A percentile compares a stretch with the other conserved stretches of the same genome.
Evolutionary conservation across 2,329 filamentous ascomycete species (phyloP).

Genomic region (Ophiostoma australiae): DNA sequence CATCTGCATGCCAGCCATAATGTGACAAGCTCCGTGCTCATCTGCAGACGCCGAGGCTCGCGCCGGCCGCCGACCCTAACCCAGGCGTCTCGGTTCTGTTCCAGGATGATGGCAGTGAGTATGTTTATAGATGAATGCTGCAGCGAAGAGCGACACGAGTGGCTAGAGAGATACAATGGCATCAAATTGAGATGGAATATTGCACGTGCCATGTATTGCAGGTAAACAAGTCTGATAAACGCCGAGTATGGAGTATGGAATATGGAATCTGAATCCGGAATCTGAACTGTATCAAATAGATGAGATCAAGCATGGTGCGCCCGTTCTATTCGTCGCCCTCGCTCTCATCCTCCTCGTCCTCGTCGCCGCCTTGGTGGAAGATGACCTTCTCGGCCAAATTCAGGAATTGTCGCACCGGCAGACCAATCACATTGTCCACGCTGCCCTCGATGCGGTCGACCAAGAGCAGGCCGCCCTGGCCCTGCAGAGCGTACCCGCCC

Average conservation of each 20-base stretch:
- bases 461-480: conserved; percentile 76
- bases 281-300: too few species aligned
- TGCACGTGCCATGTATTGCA: not conserved
- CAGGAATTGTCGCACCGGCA: conserved; percentile 75
- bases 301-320: not conserved
- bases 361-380: conserved; percentile 57
- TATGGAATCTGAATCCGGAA: not conserved
- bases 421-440: conserved; percentile 89
- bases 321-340: not conserved
- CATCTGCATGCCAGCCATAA: not conserved
- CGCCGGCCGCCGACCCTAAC: not conserved
- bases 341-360: conserved; percentile 30
- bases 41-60: conserved; percentile 9
- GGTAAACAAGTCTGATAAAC: not conserved
- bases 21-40: conserved; percentile 7
- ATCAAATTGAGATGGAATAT: not conserved
- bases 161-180: not conserved
- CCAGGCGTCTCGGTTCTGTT: not conserved
- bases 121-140: too few species aligned
- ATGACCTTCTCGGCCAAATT: conserved; percentile 85
- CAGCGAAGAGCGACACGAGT: not conserved
- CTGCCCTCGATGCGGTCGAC: conserved; percentile 85
- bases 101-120: not conserved
- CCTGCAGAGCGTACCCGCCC: conserved; percentile 91
- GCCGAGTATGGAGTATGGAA: not conserved